Percentiles rank a stretch among this genome's conserved stretches.
Conservation (phyloP, 2,329 filamentous ascomycete genomes). For the Endothia cerciana region DNA sequence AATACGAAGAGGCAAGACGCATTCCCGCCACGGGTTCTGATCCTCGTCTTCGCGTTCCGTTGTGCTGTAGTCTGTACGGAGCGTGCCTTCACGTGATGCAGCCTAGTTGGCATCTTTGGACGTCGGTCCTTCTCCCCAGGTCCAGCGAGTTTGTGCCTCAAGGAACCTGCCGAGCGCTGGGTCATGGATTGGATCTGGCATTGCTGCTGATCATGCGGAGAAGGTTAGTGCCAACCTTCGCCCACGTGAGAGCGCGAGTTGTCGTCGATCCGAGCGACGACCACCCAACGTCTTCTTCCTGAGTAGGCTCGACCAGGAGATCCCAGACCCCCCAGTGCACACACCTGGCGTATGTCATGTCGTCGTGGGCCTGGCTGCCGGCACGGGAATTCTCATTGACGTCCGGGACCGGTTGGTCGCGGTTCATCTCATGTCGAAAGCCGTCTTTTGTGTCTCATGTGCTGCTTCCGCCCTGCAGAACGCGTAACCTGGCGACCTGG, state of each 20-base stretch:
- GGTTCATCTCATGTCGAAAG: neutral
- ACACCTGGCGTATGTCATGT: neutral
- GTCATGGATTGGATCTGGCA: neutral
- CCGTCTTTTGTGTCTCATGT: conserved; percentile 3
- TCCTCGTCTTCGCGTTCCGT: neutral
- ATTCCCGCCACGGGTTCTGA: neutral
- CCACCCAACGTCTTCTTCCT: neutral
- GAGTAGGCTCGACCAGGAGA: neutral
- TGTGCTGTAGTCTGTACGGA: neutral
- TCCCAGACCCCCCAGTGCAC: neutral
- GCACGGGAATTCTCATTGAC: neutral
- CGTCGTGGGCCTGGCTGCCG: neutral
- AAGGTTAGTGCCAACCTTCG: conserved; percentile 4
- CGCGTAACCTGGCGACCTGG: conserved; percentile 1
- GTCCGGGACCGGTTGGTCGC: neutral
- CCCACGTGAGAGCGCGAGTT: neutral
- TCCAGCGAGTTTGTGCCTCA: neutral
- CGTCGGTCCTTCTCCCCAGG: neutral
- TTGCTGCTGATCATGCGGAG: conserved; percentile 7
- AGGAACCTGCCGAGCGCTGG: neutral
- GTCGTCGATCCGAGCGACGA: neutral
- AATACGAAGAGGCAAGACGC: conserved; percentile 5
- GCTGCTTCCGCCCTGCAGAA: neutral
- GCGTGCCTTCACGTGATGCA: neutral
- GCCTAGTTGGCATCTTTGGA: neutral